phyloP scores from a whole-genome alignment of 495 filamentous ascomycete genomes.

The Hypoxylon perforatum region DNA sequence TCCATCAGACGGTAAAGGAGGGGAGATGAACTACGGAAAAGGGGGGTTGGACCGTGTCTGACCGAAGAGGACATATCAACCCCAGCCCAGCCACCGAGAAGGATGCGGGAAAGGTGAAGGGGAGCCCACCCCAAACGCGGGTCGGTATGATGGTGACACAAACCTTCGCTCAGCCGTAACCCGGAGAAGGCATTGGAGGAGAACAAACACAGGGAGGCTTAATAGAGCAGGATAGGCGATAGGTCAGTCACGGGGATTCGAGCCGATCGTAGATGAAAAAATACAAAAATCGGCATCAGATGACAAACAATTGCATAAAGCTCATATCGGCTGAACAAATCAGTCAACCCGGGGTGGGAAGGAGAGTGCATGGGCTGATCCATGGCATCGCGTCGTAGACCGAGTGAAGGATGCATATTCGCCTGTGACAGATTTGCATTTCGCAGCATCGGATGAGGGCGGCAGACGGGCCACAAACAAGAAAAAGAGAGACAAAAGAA shows the following conservation, averaged over 20 bases:
- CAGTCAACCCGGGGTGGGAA: conserved; percentile 39
- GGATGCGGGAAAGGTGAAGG: conserved; percentile 38
- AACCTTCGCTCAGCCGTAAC: conserved; percentile 39
- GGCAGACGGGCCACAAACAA: conserved; percentile 40
- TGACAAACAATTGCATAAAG: conserved; percentile 47
- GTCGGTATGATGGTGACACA: conserved; percentile 42
- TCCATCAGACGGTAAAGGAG: conserved; percentile 22
- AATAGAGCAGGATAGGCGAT: background rate
- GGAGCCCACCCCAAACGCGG: conserved; percentile 26
- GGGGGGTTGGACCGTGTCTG: conserved; percentile 44
- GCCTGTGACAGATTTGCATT: conserved; percentile 46
- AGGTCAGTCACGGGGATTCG: conserved; percentile 36
- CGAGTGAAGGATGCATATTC: conserved; percentile 47
- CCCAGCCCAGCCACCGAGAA: conserved; percentile 40
- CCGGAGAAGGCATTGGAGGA: conserved; percentile 27
- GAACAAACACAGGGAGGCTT: conserved; percentile 18
- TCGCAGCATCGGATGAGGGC: conserved; percentile 46
- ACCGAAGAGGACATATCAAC: conserved; percentile 32
- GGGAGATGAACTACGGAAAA: conserved; percentile 31
- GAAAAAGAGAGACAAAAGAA: conserved; percentile 21
- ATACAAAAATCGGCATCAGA: conserved; percentile 42
- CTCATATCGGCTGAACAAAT: conserved; percentile 47
- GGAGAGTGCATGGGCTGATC: conserved; percentile 43
- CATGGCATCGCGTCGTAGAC: conserved; percentile 43
- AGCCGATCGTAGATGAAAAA: conserved; percentile 37